A percentile compares a stretch with the other conserved stretches of the same genome.
Conservation (phyloP, 2,329 filamentous ascomycete genomes). For the Chaetomiaceae sp. region DNA sequence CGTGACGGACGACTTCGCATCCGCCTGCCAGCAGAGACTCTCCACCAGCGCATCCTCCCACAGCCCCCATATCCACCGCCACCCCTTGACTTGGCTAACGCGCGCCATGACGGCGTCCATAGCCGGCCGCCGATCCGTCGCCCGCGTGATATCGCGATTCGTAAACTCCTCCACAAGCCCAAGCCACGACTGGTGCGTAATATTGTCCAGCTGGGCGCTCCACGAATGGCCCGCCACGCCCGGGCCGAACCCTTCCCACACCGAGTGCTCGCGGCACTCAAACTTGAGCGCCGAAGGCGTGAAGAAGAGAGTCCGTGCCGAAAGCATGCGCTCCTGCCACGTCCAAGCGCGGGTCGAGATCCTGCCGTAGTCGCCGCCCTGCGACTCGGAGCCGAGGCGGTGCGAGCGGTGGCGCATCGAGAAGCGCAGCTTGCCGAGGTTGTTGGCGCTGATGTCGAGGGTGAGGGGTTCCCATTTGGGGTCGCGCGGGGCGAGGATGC, state of each 20-base stretch:
- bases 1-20: not conserved
- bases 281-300: constrained; percentile 11
- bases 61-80: constrained; percentile 4
- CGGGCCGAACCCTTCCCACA: constrained; percentile 7
- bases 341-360: constrained; percentile 10
- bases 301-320: constrained; percentile 7
- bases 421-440: not conserved
- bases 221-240: constrained; percentile 6
- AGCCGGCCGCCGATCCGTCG: constrained; percentile 7
- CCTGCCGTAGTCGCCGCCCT: constrained; percentile 8
- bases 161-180: constrained; percentile 8
- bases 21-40: constrained; percentile 1
- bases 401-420: constrained; percentile 2
- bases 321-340: constrained; percentile 12
- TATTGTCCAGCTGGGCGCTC: not conserved
- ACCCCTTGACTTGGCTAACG: not conserved
- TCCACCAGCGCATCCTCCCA: not conserved
- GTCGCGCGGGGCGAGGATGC: constrained; percentile 3
- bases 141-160: not conserved
- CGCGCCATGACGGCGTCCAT: constrained; percentile 5
- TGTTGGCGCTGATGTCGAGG: not conserved
- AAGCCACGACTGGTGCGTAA: not conserved
- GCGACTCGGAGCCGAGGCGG: constrained; percentile 1
- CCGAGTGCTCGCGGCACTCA: constrained; percentile 7
- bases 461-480: not conserved